Evolutionary conservation across 2,329 filamentous ascomycete species (phyloP).

Genomic region (Clarireedia hainanense): DNA sequence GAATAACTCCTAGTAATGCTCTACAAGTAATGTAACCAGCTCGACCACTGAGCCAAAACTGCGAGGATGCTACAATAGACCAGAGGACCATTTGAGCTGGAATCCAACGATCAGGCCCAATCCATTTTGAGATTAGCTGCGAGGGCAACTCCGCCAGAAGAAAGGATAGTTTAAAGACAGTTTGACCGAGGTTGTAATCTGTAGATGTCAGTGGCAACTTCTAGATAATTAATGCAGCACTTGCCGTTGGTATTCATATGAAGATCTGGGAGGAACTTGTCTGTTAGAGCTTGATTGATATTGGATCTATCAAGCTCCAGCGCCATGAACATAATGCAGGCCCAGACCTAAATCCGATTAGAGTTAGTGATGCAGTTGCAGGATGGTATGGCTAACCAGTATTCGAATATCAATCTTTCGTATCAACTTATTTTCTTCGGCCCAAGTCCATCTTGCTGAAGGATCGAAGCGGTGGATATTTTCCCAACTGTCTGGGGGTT

Average conservation of each 20-base stretch:
- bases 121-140: conserved; percentile 38
- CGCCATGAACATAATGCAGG: conserved; percentile 50
- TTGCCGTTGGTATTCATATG: conserved; percentile 36
- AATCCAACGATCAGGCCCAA: conserved; percentile 44
- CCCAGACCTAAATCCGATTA: conserved; percentile 18
- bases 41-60: conserved; percentile 29
- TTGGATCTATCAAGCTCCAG: conserved; percentile 55
- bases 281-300: conserved; percentile 48
- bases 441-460: conserved; percentile 31
- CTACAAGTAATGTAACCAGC: conserved; percentile 28
- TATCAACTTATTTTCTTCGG: conserved; percentile 27
- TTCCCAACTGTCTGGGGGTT: conserved; percentile 29
- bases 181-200: conserved; percentile 41
- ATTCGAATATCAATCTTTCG: conserved; percentile 29
- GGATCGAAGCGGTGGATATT: conserved; percentile 34
- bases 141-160: conserved; percentile 47
- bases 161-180: conserved; percentile 31
- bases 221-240: too few relatives aligned
- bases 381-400: conserved; percentile 8
- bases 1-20: conserved; percentile 20
- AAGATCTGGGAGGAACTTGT: conserved; percentile 52
- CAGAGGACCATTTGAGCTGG: conserved; percentile 44
- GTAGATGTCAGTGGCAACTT: neutral
- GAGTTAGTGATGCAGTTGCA: too few relatives aligned
- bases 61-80: conserved; percentile 47